phyloP scores from a whole-genome alignment of 345 rosid genomes.

The Citrus sp. region DNA sequence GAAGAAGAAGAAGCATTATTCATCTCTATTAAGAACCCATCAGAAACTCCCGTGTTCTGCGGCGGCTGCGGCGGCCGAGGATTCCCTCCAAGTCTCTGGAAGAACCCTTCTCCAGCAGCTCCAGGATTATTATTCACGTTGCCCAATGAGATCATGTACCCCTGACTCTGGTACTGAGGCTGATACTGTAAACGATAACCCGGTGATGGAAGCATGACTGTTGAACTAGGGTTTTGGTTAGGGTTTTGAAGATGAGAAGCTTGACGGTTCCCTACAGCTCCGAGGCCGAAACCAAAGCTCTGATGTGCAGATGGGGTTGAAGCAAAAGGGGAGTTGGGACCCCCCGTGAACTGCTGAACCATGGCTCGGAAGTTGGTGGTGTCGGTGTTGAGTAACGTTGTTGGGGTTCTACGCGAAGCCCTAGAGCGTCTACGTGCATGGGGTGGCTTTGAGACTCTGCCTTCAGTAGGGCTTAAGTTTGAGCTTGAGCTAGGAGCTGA shows the following conservation, averaged over 20 bases:
- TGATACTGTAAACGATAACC: constrained; percentile 30
- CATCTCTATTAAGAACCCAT: constrained; percentile 18
- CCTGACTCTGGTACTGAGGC: constrained; percentile 18
- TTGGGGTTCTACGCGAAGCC: constrained; percentile 93
- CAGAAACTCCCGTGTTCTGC: constrained; percentile 13
- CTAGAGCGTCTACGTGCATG: constrained; percentile 69
- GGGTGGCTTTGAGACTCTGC: constrained; percentile 70
- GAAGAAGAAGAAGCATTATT: constrained; percentile 14
- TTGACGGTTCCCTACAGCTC: constrained; percentile 14
- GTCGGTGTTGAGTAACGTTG: constrained; percentile 91
- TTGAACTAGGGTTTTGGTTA: neutral
- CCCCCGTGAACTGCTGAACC: constrained; percentile 97
- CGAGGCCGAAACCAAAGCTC: constrained; percentile 24
- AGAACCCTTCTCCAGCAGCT: constrained; percentile 14
- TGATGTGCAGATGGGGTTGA: constrained; percentile 22
- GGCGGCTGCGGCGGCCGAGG: constrained; percentile 16
- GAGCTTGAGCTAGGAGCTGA: constrained; percentile 17
- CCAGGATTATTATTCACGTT: constrained; percentile 2
- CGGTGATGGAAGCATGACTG: constrained; percentile 15
- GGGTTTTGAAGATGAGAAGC: constrained; percentile 11
- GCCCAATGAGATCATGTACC: constrained; percentile 41
- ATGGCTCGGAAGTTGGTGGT: constrained; percentile 87
- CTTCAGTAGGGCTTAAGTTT: constrained; percentile 54
- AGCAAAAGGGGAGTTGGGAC: constrained; percentile 61
- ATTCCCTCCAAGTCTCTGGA: constrained; percentile 30